Percentiles rank a stretch among this genome's conserved stretches.
These are phyloP conservation scores for Phaeoacremonium minimum DNA, from an alignment of 2,329 filamentous ascomycete species.

Conservation along the genomic window DNA sequence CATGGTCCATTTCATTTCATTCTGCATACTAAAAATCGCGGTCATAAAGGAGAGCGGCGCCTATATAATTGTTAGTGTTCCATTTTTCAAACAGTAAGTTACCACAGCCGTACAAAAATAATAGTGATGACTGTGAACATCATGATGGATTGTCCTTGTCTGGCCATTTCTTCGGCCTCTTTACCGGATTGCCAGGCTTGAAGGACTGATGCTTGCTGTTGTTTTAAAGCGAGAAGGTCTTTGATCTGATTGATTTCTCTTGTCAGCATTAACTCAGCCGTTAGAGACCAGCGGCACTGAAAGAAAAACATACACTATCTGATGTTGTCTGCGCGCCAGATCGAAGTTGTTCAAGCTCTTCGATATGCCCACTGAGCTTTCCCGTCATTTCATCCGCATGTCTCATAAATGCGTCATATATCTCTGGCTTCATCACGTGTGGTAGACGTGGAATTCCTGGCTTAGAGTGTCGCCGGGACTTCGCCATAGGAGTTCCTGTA, in stretches of 20 bases:
- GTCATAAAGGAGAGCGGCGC: conserved; percentile 32
- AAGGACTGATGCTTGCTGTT: conserved; percentile 39
- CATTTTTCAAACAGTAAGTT: background rate
- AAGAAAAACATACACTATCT: conserved; percentile 18
- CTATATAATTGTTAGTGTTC: conserved; percentile 8
- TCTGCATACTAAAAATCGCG: conserved; percentile 4
- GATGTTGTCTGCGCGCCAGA: conserved; percentile 26
- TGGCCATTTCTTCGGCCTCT: conserved; percentile 31
- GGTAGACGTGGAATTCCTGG: no score
- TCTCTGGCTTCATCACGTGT: background rate
- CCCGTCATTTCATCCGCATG: conserved; percentile 16
- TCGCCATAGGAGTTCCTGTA: no score
- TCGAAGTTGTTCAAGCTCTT: conserved; percentile 25
- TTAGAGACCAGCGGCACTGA: no score
- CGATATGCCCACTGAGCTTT: conserved; percentile 20
- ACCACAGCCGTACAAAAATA: conserved; percentile 29
- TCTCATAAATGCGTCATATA: background rate
- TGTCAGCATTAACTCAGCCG: no score
- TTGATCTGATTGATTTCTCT: conserved; percentile 18
- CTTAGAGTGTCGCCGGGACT: no score
- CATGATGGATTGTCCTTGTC: conserved; percentile 38
- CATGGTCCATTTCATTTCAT: no score
- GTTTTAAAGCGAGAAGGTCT: conserved; percentile 35
- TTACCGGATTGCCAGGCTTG: conserved; percentile 35
- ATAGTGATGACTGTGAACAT: conserved; percentile 42